phyloP scores from a whole-genome alignment of 768 basidiomycete species.

The Collybia sordida region DNA sequence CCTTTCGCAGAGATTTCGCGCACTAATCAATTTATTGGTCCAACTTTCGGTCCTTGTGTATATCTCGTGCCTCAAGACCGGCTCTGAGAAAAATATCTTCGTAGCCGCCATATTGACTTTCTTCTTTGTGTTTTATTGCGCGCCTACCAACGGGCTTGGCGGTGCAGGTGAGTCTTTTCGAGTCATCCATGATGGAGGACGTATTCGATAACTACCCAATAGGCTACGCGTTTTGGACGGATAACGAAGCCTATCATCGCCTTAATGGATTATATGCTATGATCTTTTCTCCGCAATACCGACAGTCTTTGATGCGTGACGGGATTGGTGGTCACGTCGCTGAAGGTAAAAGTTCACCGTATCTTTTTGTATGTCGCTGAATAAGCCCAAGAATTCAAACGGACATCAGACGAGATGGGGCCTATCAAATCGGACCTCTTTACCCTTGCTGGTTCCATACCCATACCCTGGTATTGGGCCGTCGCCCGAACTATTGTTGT shows the following conservation, averaged over 20 bases:
- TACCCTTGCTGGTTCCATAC: conserved; percentile 24
- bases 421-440: conserved; percentile 25
- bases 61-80: conserved; percentile 15
- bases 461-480: conserved; percentile 40
- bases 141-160: conserved; percentile 32
- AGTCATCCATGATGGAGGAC: not conserved
- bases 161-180: conserved; percentile 27
- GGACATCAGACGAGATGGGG: conserved; percentile 28
- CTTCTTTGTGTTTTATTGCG: conserved; percentile 26
- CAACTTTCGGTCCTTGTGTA: conserved; percentile 21
- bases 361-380: not conserved
- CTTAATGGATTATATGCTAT: conserved; percentile 36
- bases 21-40: conserved; percentile 20
- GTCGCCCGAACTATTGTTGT: conserved; percentile 23
- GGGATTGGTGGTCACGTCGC: conserved; percentile 27
- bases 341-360: conserved; percentile 22
- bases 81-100: conserved; percentile 22
- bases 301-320: conserved; percentile 35
- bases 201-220: not conserved
- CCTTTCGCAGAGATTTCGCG: conserved; percentile 19
- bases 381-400: conserved; percentile 31
- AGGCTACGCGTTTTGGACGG: conserved; percentile 43
- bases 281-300: conserved; percentile 34
- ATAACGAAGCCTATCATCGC: conserved; percentile 33
- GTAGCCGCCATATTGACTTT: conserved; percentile 24